Evolutionary conservation across 176 grass and related monocot species (phyloP), one percentile per base, ranked within the genome.

Genomic region (Canna indica): DNA sequence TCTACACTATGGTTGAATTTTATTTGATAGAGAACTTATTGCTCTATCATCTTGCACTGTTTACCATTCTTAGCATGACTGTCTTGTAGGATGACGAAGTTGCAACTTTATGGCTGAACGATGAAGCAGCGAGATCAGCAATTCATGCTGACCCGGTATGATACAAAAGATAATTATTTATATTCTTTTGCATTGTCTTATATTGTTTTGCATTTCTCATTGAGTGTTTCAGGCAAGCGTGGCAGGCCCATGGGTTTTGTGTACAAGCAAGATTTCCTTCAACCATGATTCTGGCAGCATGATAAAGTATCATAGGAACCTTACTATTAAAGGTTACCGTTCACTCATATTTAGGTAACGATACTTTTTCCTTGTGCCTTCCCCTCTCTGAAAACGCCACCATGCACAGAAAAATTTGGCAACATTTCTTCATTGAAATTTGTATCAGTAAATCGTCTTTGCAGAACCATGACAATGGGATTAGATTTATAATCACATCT

Each of bases 321-420:
- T 97, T 53, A 97, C 88, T 73, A 53, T 36, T 32, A 79, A 78
- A 60, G 93, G 88, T 60, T 92, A 97, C 22, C 86, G 80, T 59
- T 86, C 83, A 80, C 68, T 97, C n/a, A 90, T 97, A 79, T 97
- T 66, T 58, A 97, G 93, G 89, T 97, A n/a, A n/a, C n/a, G n/a
- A n/a, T n/a, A n/a, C n/a, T n/a, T n/a, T n/a, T n/a, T n/a, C n/a
- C n/a, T n/a, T n/a, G n/a, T n/a, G n/a, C n/a, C n/a, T n/a, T n/a
- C n/a, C n/a, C n/a, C n/a, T n/a, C n/a, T n/a, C n/a, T n/a, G n/a
- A n/a, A n/a, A n/a, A n/a, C n/a, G n/a, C n/a, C n/a, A n/a, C n/a
- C n/a, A n/a, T n/a, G n/a, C n/a, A n/a, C n/a, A n/a, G n/a, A n/a
- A n/a, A n/a, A n/a, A n/a, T n/a, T n/a, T n/a, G n/a, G n/a, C n/a